Base-by-base conservation (phyloP, 768 basidiomycete genomes). In the Cystofilobasidium capitatum region DNA sequence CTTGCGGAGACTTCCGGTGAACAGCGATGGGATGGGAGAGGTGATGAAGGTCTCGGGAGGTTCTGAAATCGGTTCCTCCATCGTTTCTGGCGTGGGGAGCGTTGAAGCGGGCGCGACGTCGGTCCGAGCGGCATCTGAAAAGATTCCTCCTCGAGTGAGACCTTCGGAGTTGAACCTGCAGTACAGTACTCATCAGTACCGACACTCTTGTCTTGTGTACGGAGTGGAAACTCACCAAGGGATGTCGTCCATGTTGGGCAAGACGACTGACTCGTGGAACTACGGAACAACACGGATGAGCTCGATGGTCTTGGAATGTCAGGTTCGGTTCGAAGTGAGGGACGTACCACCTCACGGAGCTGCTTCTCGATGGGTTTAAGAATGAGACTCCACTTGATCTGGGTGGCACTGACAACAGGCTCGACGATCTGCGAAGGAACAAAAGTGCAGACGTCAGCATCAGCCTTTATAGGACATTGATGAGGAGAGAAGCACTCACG, bases 241-340 rank as follows among this genome's bases (percentile, higher is more conserved):
- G 68, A 98, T 88, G 73, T 99, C 96, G 76, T 99, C 96, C 66
- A 97, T 96, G 78, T 96, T 90, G 7, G 96, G 96, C 75, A 93
- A 79, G 24, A 99, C 96, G 24, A 98, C 83, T 0, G 92, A 92
- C 72, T 99, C 94, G 72, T n/a, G 66, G 33, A 70, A 31, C 45
- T 44, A 16, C 14, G 26, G 17, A 51, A 29, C 17, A 49, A 45
- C n/a, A n/a, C 12, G 17, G 26, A 54, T 2, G 7, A 8, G 39
- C 12, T 14, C 10, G 14, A 14, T 31, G 12, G 26, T 29, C 31
- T 20, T 10, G 1, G 3, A 49, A 36, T 17, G 20, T 7, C 14
- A 20, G 0, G 14, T 39, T 10, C 9, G 16, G 29, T 49, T 26
- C 22, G 37, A 36, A 16, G 22, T 37, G 33, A 31, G n/a, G 22